phyloP scores from a whole-genome alignment of 768 basidiomycete genomes.

The Tubosaeta sp. region DNA sequence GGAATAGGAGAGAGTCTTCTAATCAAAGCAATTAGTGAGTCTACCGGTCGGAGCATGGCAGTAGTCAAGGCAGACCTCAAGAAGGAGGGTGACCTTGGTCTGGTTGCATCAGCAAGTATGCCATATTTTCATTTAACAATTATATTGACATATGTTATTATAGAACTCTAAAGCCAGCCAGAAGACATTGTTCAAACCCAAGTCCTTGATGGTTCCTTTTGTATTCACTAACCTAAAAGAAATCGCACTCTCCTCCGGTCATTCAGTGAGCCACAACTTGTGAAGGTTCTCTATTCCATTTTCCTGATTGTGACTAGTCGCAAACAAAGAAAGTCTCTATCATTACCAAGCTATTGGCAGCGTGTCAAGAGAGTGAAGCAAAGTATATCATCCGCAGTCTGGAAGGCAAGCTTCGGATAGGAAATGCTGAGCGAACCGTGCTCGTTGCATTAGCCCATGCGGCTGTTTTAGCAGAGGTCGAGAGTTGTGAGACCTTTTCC shows the following conservation, averaged over 20 bases:
- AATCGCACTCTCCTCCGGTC: slow-evolving; percentile 81
- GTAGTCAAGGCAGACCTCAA: slow-evolving; percentile 89
- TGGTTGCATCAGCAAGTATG: slow-evolving; percentile 84
- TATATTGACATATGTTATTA: neutral
- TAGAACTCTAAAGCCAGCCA: slow-evolving; percentile 93
- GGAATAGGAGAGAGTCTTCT: slow-evolving; percentile 95
- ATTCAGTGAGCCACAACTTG: slow-evolving; percentile 52
- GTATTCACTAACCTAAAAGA: slow-evolving; percentile 90
- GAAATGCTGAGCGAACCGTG: slow-evolving; percentile 95
- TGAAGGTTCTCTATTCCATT: neutral
- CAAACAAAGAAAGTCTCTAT: slow-evolving; percentile 94
- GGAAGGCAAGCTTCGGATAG: slow-evolving; percentile 96
- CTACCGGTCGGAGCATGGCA: slow-evolving; percentile 81
- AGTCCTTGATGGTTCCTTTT: slow-evolving; percentile 79
- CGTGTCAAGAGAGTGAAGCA: slow-evolving; percentile 88
- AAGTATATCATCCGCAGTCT: slow-evolving; percentile 95
- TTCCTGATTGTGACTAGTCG: slow-evolving; percentile 47
- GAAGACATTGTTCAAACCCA: slow-evolving; percentile 92
- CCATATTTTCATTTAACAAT: neutral
- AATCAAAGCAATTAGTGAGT: slow-evolving; percentile 92
- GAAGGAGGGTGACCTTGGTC: slow-evolving; percentile 91
- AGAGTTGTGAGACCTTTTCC: slow-evolving; percentile 40
- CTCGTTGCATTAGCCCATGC: slow-evolving; percentile 93
- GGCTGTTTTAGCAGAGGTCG: slow-evolving; percentile 75
- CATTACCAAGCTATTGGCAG: slow-evolving; percentile 89